Conservation (phyloP, 1,284 basidiomycete genomes). For the Austropuccinia psidii region DNA sequence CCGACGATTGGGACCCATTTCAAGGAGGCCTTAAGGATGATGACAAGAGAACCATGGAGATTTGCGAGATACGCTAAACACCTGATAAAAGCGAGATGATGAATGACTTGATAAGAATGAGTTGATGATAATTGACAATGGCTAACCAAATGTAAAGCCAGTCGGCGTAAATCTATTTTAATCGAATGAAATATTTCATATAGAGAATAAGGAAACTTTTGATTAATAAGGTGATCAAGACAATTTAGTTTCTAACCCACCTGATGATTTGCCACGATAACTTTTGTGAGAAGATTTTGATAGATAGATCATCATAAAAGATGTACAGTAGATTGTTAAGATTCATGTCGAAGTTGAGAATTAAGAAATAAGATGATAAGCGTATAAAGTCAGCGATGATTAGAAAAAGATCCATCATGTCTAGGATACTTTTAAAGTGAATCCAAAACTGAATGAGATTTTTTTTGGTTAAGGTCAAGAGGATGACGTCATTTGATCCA, state of each 20-base stretch:
- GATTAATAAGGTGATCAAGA: background rate
- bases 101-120: background rate
- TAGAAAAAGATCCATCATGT: too few species aligned
- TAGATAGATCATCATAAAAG: background rate
- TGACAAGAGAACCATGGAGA: slow-evolving; percentile 66
- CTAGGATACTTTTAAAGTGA: too few species aligned
- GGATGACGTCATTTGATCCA: too few species aligned
- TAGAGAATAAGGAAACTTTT: background rate
- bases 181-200: background rate
- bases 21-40: slow-evolving; percentile 79
- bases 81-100: slow-evolving; percentile 11
- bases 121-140: background rate
- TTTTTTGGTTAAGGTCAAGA: too few species aligned
- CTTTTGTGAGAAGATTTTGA: background rate
- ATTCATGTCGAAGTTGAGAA: too few species aligned
- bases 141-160: slow-evolving; percentile 73
- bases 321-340: background rate
- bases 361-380: too few species aligned
- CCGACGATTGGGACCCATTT: slow-evolving; percentile 80
- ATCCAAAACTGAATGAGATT: too few species aligned
- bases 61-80: slow-evolving; percentile 68
- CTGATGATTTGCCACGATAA: slow-evolving; percentile 44
- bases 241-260: too few species aligned
- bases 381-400: too few species aligned
- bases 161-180: slow-evolving; percentile 68